These are phyloP conservation scores for Artemisia annua DNA, from an alignment of 129 eudicot genomes.

Conservation along the genomic window DNA sequence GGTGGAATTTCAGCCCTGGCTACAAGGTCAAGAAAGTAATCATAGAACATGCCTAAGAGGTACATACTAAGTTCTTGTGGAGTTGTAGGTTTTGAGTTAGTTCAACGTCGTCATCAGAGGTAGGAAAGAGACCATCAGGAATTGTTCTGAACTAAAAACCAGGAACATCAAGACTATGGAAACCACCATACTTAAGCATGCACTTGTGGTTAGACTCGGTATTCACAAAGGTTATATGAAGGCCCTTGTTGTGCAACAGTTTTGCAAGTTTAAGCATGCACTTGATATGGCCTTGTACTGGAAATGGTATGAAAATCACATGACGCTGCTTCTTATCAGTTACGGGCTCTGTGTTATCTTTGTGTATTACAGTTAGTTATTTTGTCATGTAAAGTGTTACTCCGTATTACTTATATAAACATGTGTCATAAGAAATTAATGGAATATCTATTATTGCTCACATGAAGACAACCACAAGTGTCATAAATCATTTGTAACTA, in stretches of 20 bases:
- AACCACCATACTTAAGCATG: slow-evolving; percentile 33
- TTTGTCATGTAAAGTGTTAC: neutral
- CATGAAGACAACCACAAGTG: no score
- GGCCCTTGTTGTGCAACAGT: slow-evolving; percentile 43
- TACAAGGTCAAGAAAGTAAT: slow-evolving; percentile 25
- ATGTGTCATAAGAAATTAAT: no score
- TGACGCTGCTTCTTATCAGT: slow-evolving; percentile 15
- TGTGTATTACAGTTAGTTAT: neutral
- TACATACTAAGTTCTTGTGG: neutral
- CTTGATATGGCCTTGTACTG: slow-evolving; percentile 58
- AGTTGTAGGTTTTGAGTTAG: neutral
- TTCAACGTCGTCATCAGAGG: neutral
- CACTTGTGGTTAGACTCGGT: slow-evolving; percentile 45
- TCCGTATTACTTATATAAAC: neutral
- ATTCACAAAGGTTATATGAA: slow-evolving; percentile 54
- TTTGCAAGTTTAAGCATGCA: slow-evolving; percentile 48
- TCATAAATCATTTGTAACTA: no score
- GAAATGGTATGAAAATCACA: slow-evolving; percentile 43
- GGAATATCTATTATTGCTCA: neutral
- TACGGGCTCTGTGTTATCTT: neutral
- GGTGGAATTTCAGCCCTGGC: slow-evolving; percentile 25
- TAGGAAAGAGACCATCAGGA: slow-evolving; percentile 49
- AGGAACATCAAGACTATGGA: slow-evolving; percentile 18
- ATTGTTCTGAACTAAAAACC: slow-evolving; percentile 41
- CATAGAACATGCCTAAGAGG: slow-evolving; percentile 21